Evolutionary conservation across 305 asterid species (phyloP), one percentile per base, ranked within the genome.

Genomic region (Galium porrigens): DNA sequence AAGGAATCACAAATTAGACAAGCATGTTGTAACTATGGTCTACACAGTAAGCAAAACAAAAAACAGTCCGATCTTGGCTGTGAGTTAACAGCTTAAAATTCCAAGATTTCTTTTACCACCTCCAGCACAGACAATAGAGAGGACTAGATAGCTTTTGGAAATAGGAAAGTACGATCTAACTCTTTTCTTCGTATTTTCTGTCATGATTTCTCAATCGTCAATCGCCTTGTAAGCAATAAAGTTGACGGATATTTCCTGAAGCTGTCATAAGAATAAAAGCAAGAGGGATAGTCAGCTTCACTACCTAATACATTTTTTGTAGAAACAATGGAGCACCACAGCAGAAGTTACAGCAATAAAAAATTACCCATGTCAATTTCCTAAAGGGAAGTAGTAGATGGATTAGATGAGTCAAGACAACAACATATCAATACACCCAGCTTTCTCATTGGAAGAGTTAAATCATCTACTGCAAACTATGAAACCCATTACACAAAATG

Each of bases 231-330:
- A 81, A 73, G 84, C 87, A 89, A 82, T 87, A 89, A 58, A 89
- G 95, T 79, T 92, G 97, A 66, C 86, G 81, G 69, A 89, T 77
- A 78, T 89, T 89, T 66, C 99, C 99, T 7, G 99, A 89, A 48
- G 99, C 99, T 94, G 97, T 64, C 22, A 41, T 63, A 64, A 71
- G 60, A 49, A 77, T 29, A 59, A 15, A 65, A 71, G 61, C 2
- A 61, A 5, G 46, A 22, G 73, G 72, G 76, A 67, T 68, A 41
- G 39, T 29, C 37, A 53, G 22, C 58, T 46, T 46, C 27, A 61
- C 34, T 25, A 27, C 15, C 32, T 7, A 64, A 39, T 44, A 42
- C 22, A 22, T 58, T 33, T 11, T 8, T 30, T 52, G 20, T n/a
- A 17, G 58, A 5, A 6, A 20, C 12, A 20, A 52, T 18, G 12